Percentiles rank a stretch among this genome's conserved stretches.
Evolutionary conservation across 768 basidiomycete species (phyloP).

Genomic region (Podaxis sp.): DNA sequence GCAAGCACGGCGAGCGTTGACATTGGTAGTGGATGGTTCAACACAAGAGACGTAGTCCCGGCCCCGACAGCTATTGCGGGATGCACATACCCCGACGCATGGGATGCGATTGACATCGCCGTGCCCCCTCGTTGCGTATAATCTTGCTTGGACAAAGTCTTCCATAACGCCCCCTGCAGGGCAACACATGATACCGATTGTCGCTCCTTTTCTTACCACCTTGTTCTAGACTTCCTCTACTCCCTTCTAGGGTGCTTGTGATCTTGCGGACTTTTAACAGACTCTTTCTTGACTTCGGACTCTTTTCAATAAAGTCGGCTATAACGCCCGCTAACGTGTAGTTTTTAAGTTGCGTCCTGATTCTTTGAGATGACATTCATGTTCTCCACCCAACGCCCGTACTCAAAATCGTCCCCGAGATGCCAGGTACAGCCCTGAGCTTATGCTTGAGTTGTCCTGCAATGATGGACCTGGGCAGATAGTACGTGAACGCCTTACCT

Average conservation of each 20-base stretch:
- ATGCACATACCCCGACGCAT: constrained; percentile 55
- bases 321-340: neutral
- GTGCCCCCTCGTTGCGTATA: constrained; percentile 29
- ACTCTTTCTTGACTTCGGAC: neutral
- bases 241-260: neutral
- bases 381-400: neutral
- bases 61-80: constrained; percentile 50
- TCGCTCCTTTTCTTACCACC: neutral
- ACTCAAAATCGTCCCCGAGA: neutral
- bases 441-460: neutral
- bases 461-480: too few species aligned
- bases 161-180: neutral
- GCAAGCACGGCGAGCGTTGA: constrained; percentile 37
- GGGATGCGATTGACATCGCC: constrained; percentile 33
- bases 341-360: neutral
- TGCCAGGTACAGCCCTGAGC: neutral
- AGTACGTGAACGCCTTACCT: neutral
- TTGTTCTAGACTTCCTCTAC: neutral
- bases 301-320: neutral
- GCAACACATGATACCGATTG: neutral
- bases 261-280: neutral
- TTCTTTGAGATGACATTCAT: neutral
- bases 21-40: constrained; percentile 54
- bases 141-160: neutral
- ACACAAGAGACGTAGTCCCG: constrained; percentile 43